Evolutionary conservation across 2,329 filamentous ascomycete genomes (phyloP).

Genomic region (Orbilia quercus): DNA sequence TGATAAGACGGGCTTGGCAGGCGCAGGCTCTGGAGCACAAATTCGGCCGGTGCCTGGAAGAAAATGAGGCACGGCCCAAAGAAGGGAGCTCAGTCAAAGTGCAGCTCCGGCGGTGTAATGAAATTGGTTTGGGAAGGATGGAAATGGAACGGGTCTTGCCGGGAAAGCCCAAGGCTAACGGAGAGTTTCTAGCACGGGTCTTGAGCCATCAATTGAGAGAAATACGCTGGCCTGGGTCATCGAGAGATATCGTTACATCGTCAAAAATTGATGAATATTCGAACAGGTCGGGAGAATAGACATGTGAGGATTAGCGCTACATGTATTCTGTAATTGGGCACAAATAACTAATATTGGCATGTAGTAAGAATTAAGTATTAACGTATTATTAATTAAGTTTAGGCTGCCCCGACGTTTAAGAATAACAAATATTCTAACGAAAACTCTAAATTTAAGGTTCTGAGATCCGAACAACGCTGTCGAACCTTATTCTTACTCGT

Average conservation of each 20-base stretch:
- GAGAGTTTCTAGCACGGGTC: not conserved
- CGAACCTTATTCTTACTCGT: slow-evolving; percentile 55
- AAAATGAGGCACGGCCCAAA: slow-evolving; percentile 2
- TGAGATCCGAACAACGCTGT: slow-evolving; percentile 57
- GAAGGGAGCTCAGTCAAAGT: slow-evolving; percentile 8
- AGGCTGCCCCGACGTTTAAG: slow-evolving; percentile 28
- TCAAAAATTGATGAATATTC: too few species aligned
- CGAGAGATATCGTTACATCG: too few species aligned
- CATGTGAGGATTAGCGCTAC: not conserved
- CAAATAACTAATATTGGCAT: slow-evolving; percentile 5
- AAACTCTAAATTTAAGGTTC: slow-evolving; percentile 58
- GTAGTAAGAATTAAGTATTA: slow-evolving; percentile 1
- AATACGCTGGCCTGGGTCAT: too few species aligned
- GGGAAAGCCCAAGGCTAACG: not conserved
- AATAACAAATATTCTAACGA: slow-evolving; percentile 56
- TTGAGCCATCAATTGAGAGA: too few species aligned
- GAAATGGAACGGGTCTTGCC: not conserved
- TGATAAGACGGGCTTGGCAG: slow-evolving; percentile 28
- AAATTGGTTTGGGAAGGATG: not conserved
- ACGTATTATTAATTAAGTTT: slow-evolving; percentile 36
- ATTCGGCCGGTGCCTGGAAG: not conserved
- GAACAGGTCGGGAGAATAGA: not conserved
- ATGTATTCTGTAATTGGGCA: too few species aligned
- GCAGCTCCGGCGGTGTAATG: not conserved
- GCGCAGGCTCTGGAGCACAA: slow-evolving; percentile 1